These are phyloP conservation scores for Lecanicillium sp. DNA, from an alignment of 2,329 filamentous ascomycete species.

Conservation along the genomic window DNA sequence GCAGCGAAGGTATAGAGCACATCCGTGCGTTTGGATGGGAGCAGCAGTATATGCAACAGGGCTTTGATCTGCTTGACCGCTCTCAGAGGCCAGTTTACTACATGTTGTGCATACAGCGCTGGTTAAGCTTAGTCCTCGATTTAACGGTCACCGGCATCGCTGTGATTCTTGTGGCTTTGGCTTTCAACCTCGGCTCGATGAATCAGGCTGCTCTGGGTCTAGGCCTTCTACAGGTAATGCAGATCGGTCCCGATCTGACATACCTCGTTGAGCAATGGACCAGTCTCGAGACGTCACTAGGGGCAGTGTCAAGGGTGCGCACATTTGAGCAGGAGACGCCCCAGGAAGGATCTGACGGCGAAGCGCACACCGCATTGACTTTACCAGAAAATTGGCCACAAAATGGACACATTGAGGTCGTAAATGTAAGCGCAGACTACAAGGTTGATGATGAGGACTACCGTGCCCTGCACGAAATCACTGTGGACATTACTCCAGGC, in stretches of 20 bases:
- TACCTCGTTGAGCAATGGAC: slow-evolving; percentile 1
- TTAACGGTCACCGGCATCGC: slow-evolving; percentile 35
- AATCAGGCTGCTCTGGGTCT: no score
- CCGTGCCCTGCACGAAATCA: not conserved
- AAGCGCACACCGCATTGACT: no score
- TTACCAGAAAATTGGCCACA: not conserved
- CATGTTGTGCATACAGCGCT: slow-evolving; percentile 39
- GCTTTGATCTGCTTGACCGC: slow-evolving; percentile 21
- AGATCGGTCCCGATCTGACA: not conserved
- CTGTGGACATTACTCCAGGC: not conserved
- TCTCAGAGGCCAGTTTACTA: slow-evolving; percentile 28
- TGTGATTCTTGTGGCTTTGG: slow-evolving; percentile 33
- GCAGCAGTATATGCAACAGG: slow-evolving; percentile 12
- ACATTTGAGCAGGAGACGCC: slow-evolving; percentile 1
- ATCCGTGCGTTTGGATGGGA: slow-evolving; percentile 28
- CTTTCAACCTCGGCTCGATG: slow-evolving; percentile 10
- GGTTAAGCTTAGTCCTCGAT: slow-evolving; percentile 39
- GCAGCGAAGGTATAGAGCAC: slow-evolving; percentile 14
- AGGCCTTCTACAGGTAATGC: no score
- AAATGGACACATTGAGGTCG: not conserved
- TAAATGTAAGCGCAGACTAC: not conserved
- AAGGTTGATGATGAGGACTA: not conserved
- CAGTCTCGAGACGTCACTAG: slow-evolving; percentile 2
- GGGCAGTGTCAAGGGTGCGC: not conserved
- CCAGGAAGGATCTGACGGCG: no score